phyloP scores from a whole-genome alignment of 2,329 filamentous ascomycete species.

The Phoma sp. region DNA sequence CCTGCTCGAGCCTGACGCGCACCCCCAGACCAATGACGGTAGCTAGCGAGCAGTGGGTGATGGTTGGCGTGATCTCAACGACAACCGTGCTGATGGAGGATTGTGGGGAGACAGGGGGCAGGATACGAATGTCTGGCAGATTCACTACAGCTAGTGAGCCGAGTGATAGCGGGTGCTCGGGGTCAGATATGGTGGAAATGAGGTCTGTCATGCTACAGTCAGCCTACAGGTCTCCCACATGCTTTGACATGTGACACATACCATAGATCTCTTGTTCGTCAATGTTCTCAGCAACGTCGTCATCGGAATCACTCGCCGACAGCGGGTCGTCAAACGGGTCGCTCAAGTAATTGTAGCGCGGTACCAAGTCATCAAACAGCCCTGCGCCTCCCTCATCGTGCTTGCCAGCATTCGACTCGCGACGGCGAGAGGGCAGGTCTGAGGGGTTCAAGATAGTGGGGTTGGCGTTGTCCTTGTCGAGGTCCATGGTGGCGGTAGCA shows the following conservation, averaged over 20 bases:
- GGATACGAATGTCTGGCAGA: conserved; percentile 88
- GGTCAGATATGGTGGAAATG: conserved; percentile 92
- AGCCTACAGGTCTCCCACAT: conserved; percentile 15
- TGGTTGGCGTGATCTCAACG: conserved; percentile 92
- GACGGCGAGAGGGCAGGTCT: conserved; percentile 82
- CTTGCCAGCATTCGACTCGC: conserved; percentile 49
- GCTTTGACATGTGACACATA: conserved; percentile 45
- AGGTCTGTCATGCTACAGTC: conserved; percentile 67
- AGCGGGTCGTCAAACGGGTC: conserved; percentile 55
- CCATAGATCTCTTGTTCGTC: conserved; percentile 98
- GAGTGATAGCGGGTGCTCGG: conserved; percentile 92
- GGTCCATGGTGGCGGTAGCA: conserved; percentile 44
- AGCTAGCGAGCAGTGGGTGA: conserved; percentile 94
- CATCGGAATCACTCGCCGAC: conserved; percentile 55
- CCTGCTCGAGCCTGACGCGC: conserved; percentile 86
- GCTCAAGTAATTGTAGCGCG: conserved; percentile 55
- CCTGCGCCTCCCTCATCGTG: conserved; percentile 55
- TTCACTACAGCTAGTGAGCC: conserved; percentile 95
- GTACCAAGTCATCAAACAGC: conserved; percentile 61
- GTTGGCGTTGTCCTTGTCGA: conserved; percentile 76
- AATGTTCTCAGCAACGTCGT: conserved; percentile 77
- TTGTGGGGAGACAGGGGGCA: conserved; percentile 66
- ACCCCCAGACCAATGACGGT: conserved; percentile 96
- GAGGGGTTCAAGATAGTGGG: conserved; percentile 88
- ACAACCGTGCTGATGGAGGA: conserved; percentile 74